These are phyloP conservation scores for Diplocarpon mali DNA, from an alignment of 2,329 filamentous ascomycete genomes.

Conservation along the genomic window DNA sequence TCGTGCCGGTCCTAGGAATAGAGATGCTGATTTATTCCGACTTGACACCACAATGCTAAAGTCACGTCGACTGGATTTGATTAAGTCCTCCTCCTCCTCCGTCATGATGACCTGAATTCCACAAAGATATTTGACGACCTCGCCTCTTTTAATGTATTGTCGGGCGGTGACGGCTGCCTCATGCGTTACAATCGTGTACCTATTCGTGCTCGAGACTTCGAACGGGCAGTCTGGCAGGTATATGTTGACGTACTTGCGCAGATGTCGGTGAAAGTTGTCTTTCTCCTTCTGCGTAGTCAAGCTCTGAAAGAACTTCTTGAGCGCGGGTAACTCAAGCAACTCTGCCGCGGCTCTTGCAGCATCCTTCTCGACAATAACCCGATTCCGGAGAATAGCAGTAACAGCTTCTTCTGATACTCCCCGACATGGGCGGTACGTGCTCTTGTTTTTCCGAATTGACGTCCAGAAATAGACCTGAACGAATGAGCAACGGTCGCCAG, in stretches of 20 bases:
- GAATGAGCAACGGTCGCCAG: slow-evolving; percentile 5
- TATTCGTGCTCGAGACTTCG: slow-evolving; percentile 86
- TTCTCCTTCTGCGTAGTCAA: slow-evolving; percentile 69
- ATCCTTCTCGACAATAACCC: slow-evolving; percentile 68
- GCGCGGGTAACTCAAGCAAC: slow-evolving; percentile 60
- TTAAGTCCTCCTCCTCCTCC: slow-evolving; percentile 74
- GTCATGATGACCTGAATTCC: slow-evolving; percentile 91
- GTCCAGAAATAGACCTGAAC: slow-evolving; percentile 89
- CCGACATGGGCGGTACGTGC: slow-evolving; percentile 73
- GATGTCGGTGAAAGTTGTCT: slow-evolving; percentile 74
- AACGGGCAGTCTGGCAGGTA: slow-evolving; percentile 91
- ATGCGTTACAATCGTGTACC: slow-evolving; percentile 72
- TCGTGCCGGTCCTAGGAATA: slow-evolving; percentile 89
- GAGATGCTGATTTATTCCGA: slow-evolving; percentile 75
- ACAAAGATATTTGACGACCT: slow-evolving; percentile 80
- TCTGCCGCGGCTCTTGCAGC: slow-evolving; percentile 57
- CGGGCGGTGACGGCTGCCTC: slow-evolving; percentile 83
- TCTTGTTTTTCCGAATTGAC: slow-evolving; percentile 85
- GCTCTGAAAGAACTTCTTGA: slow-evolving; percentile 57
- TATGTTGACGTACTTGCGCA: slow-evolving; percentile 84
- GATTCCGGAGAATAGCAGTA: slow-evolving; percentile 45
- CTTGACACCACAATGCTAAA: slow-evolving; percentile 96
- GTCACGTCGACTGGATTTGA: slow-evolving; percentile 75
- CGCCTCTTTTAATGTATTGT: slow-evolving; percentile 65
- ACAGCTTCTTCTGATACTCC: slow-evolving; percentile 56